Base-by-base conservation (phyloP, 148 eudicot genomes). In the Polygonum maritimum region DNA sequence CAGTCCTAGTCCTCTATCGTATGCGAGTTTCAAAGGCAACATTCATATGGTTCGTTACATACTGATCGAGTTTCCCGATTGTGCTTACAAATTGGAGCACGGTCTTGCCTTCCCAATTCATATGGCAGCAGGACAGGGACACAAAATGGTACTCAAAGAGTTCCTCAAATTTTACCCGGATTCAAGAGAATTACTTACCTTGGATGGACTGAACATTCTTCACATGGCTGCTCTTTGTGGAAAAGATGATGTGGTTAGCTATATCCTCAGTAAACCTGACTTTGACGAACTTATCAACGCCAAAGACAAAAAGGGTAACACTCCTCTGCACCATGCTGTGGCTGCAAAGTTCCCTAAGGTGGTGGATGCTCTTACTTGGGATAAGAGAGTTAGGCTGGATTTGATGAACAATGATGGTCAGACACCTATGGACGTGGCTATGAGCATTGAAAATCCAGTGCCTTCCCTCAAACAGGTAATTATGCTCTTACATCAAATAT, bases 401-500 rank as follows among this genome's bases (percentile, higher is more conserved):
- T 1, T 48, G 15, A 48, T 38, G 18, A 84, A 81, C n/a, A 47
- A 55, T 21, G 71, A 67, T 57, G 84, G 80, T 19, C 39, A 71
- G 39, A 79, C 84, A 47, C 77, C 84, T 77, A 55, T 81, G 2
- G 87, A 79, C 52, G 39, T 75, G 52, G 79, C 81, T 76, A 78
- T 71, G 44, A 22, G 51, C 4, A 35, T n/a, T 36, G 51, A 36
- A 71, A 52, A 75, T 19, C 31, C 51, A 22, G n/a, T 55, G 31
- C 70, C 78, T n/a, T 12, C 79, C 18, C 71, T 76, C 57, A 45
- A 65, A 65, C 26, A 70, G 71, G 73, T 78, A 48, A 70, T 9
- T 18, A 22, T 9, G n/a, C 58, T 4, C 9, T 62, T 5, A 3
- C 71, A 5, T 18, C 7, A 22, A 39, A 1, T 15, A 18, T 38